Conservation (phyloP, 768 basidiomycete genomes). For the Boletus rubroflammeus region DNA sequence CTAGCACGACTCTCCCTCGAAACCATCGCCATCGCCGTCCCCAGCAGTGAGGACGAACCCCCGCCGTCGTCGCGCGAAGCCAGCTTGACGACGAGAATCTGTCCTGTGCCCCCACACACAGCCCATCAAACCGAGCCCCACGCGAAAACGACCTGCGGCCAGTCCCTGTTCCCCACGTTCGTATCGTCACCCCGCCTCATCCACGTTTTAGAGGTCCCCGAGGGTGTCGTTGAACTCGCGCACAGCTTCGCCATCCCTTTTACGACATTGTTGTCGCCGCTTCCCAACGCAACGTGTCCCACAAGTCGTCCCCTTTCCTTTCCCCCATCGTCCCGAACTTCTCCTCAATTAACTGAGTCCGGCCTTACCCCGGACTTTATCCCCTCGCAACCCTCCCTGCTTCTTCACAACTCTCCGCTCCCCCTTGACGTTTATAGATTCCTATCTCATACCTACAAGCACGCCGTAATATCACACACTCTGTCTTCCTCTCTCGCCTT, state of each 20-base stretch:
- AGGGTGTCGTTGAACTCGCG: slow-evolving; percentile 15
- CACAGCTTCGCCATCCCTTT: slow-evolving; percentile 23
- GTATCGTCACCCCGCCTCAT: slow-evolving; percentile 19
- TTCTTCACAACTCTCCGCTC: slow-evolving; percentile 17
- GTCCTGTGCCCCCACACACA: background rate
- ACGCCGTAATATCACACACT: slow-evolving; percentile 27
- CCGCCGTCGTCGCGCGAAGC: background rate
- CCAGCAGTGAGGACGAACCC: background rate
- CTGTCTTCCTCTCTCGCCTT: slow-evolving; percentile 17
- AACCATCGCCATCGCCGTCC: slow-evolving; percentile 10
- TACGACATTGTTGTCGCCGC: slow-evolving; percentile 24
- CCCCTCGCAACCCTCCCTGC: slow-evolving; percentile 12
- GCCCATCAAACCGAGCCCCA: slow-evolving; percentile 2
- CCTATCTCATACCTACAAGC: slow-evolving; percentile 22
- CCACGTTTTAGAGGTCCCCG: slow-evolving; percentile 28
- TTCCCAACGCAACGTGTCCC: slow-evolving; percentile 21
- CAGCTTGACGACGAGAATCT: background rate
- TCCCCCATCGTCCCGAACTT: slow-evolving; percentile 12
- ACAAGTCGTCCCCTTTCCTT: slow-evolving; percentile 15
- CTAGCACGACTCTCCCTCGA: slow-evolving; percentile 29
- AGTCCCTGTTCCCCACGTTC: slow-evolving; percentile 22
- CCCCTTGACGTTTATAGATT: slow-evolving; percentile 23
- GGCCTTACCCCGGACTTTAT: slow-evolving; percentile 32
- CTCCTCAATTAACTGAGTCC: slow-evolving; percentile 24
- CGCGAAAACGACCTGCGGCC: background rate